phyloP scores from a whole-genome alignment of 768 basidiomycete genomes.

The Suillus ampliporus region DNA sequence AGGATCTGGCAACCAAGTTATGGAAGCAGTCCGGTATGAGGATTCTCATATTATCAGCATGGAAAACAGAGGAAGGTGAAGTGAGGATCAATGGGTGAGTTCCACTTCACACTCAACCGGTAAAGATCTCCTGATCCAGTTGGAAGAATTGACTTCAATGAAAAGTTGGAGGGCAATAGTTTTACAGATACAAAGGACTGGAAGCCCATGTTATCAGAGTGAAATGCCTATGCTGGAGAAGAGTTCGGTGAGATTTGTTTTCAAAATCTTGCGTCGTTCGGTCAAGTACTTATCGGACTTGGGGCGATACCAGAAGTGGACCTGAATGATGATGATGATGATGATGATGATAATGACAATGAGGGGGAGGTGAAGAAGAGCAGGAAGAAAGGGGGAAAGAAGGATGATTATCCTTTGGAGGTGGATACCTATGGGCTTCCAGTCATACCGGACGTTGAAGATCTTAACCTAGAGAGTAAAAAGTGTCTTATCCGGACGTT shows the following conservation, averaged over 20 bases:
- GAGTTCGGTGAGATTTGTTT: not conserved
- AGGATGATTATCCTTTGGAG: not conserved
- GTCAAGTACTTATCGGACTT: not conserved
- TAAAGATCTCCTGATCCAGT: not conserved
- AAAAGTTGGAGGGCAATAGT: conserved; percentile 3
- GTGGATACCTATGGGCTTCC: conserved; percentile 3
- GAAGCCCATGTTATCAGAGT: conserved; percentile 4
- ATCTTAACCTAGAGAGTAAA: not conserved
- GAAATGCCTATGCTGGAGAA: conserved; percentile 3
- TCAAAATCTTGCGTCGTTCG: not conserved
- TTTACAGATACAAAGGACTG: not conserved
- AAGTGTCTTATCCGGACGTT: not conserved
- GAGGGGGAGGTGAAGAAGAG: not conserved
- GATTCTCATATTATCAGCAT: not conserved
- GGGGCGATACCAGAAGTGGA: not conserved
- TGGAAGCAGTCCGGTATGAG: conserved; percentile 11
- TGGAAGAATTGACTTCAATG: not conserved
- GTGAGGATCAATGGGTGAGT: not conserved
- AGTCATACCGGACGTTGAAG: not conserved
- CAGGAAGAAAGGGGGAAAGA: not conserved
- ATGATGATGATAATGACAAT: too few species aligned
- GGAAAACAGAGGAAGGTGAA: not conserved
- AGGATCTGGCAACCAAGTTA: not conserved
- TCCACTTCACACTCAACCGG: not conserved
- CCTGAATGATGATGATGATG: not conserved